Base-by-base conservation (phyloP, 1,284 basidiomycete genomes). In the Vanrija humicola region DNA sequence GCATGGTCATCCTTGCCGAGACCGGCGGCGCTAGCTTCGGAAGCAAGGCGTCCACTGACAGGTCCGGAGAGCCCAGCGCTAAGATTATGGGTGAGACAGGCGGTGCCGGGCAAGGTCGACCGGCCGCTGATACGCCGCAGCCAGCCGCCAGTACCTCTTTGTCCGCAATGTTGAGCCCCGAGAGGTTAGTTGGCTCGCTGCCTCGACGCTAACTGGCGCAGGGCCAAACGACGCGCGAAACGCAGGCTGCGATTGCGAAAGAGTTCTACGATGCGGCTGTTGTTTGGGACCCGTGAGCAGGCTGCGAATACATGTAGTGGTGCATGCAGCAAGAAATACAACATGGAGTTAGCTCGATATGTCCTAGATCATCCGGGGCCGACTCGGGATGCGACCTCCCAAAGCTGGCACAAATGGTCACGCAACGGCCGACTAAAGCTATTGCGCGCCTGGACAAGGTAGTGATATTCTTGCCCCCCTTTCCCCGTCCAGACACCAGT, bases 1-100 rank as follows among this genome's bases (percentile, higher is more conserved):
- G 93, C 0, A 85, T 90, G n/a, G 86, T 94, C 59, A 94, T 98
- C 62, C 89, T 90, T 0, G 82, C 89, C 60, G 95, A 97, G 74
- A 90, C 94, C 0, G 92, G 92, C 6, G 84, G 88, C 23, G 78
- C 86, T 21, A 83, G 88, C 29, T 86, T 86, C 25, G 90, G 89
- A 40, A 83, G 84, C 29, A 84, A 86, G 54, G 47, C 52, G 15
- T 40, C 42, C 19, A 26, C 29, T 19, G 40, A 43, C 8, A 84
- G 85, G 50, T n/a, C 34, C 3, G 59, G 59, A 47, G 48, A 77
- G 79, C 3, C 62, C 82, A 75, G 73, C 78, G 84, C 88, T 51
- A 83, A 83, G 25, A 79, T 94, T 19, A 79, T 96, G 38, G 65
- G 70, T 72, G 39, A 48, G 72, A 63, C 1, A 9, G 15, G 16